Conservation (phyloP, 805 yeast genomes). For the Ogataea henricii region DNA sequence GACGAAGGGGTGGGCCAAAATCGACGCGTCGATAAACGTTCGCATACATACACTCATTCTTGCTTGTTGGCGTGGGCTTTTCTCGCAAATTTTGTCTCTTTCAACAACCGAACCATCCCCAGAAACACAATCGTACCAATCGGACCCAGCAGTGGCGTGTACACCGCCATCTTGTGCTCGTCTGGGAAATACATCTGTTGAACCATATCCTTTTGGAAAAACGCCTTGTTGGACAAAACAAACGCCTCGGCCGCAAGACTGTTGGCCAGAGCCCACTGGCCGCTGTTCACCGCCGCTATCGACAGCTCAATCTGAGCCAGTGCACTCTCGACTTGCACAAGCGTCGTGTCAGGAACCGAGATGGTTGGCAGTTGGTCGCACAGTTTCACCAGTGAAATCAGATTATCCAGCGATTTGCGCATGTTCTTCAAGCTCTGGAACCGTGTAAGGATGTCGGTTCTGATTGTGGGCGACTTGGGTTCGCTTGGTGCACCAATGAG, state of each 20-base stretch:
- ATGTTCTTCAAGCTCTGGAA: conserved; percentile 59
- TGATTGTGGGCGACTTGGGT: conserved; percentile 60
- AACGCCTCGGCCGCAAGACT: conserved; percentile 53
- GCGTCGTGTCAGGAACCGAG: conserved; percentile 78
- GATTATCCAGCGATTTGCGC: conserved; percentile 62
- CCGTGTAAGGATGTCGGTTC: conserved; percentile 69
- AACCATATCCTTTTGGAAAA: conserved; percentile 92
- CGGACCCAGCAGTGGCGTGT: conserved; percentile 89
- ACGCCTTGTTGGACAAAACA: conserved; percentile 68
- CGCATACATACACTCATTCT: not conserved
- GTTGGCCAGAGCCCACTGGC: conserved; percentile 43
- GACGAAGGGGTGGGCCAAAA: no score
- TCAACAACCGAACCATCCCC: conserved; percentile 47
- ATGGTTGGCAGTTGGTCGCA: conserved; percentile 72
- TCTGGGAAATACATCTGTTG: conserved; percentile 94
- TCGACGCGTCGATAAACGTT: not conserved
- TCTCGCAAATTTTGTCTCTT: conserved; percentile 10
- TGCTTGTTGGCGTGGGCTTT: not conserved
- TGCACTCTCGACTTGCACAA: conserved; percentile 54
- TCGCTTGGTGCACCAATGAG: conserved; percentile 65
- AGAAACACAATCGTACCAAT: conserved; percentile 61
- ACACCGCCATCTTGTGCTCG: conserved; percentile 93
- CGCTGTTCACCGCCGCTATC: conserved; percentile 31
- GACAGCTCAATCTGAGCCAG: conserved; percentile 44
- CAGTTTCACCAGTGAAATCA: conserved; percentile 70